Evolutionary conservation across 164 flowering plant species (phyloP), one percentile per base, ranked within the genome.

Genomic region (Magnolia kwangsiensis): DNA sequence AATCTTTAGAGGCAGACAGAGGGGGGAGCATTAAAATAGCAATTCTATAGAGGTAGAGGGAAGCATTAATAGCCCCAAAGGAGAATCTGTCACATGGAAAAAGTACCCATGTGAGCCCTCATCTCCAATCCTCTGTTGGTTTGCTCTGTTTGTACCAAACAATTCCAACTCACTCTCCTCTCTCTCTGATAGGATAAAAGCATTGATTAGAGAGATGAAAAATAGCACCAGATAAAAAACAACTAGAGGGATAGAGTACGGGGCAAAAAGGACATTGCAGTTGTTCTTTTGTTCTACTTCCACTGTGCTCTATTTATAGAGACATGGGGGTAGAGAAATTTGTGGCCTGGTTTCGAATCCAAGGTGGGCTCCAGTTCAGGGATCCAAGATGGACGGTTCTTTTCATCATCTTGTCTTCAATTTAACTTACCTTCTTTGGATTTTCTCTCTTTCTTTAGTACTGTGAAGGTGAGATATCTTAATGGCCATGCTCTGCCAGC

Each of bases 91-190:
- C 80, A 80, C 77, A 69, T 45, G 75, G 75, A 77, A 82, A 69
- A 78, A 75, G 78, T 71, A 72, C 75, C 82, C 84, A 77, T 77
- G 80, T 82, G 82, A 80, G 73, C 82, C 78, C 78, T 77, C 77
- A 37, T 18, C 67, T 70, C 37, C 76, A 67, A 72, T 74, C 19
- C 80, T 77, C 80, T 80, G 79, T 50, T 80, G 79, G 78, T 78
- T 72, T 80, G 77, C 77, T 79, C 68, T 77, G 77, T 67, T 77
- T 77, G 73, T 80, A 80, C 77, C 77, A 75, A 75, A 68, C 80
- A 75, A 66, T 72, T 72, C 67, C 71, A 65, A 76, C 18, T 8
- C 67, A 45, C 50, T 45, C 72, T 67, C 67, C 69, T 31, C 70
- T 67, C 1, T 66, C 21, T 8, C 21, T 16, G 1, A 9, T 16